phyloP scores from a whole-genome alignment of 257 asterid species.

The Solanum sejunctum region DNA sequence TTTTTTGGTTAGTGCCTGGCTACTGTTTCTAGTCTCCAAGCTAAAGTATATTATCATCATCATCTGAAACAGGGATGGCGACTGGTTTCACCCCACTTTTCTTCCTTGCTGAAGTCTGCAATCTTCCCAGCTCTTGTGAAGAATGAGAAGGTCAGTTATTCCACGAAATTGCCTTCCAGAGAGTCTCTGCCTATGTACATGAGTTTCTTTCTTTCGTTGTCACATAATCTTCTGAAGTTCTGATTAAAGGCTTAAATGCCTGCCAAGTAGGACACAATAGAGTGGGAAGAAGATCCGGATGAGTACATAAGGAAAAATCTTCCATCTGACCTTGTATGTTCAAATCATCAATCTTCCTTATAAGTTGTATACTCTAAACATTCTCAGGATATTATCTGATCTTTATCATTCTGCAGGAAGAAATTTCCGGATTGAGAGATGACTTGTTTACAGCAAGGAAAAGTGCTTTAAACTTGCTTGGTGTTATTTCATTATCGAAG shows the following conservation, averaged over 20 bases:
- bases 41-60: not conserved
- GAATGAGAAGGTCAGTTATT: slow-evolving; percentile 28
- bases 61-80: slow-evolving; percentile 29
- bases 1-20: not conserved
- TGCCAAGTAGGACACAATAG: slow-evolving; percentile 15
- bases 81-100: slow-evolving; percentile 25
- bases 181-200: not conserved
- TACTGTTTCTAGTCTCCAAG: not conserved
- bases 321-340: slow-evolving; percentile 31
- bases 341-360: not conserved
- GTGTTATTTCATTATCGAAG: slow-evolving; percentile 24
- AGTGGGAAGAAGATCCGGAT: slow-evolving; percentile 38
- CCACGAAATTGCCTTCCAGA: not conserved
- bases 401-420: slow-evolving; percentile 13
- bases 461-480: slow-evolving; percentile 36
- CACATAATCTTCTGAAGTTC: not conserved
- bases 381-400: not conserved
- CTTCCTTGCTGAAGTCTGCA: slow-evolving; percentile 22
- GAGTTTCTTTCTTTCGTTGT: not conserved
- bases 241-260: not conserved
- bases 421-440: slow-evolving; percentile 30
- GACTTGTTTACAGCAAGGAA: slow-evolving; percentile 36
- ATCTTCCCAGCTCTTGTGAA: slow-evolving; percentile 24
- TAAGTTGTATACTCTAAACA: not conserved
- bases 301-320: slow-evolving; percentile 35